Base-by-base conservation (phyloP, 768 basidiomycete genomes). In the Termitomyces bulborhizus region DNA sequence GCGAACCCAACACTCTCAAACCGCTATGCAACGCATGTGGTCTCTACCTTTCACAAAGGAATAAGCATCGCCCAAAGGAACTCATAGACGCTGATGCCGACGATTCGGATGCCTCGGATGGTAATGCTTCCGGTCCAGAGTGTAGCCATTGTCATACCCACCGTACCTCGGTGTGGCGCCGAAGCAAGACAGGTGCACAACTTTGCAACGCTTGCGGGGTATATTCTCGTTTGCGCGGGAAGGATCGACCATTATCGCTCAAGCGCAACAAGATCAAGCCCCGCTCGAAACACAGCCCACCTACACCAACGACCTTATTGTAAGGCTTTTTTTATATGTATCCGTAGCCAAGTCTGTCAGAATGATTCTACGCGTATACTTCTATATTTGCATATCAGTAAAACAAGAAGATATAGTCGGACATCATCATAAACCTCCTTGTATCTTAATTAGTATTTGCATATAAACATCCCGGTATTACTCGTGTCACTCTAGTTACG, bases 171-270 rank as follows among this genome's bases (percentile, higher is more conserved):
- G 78, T 79, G 41, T 79, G 78, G 78, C 69, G 78, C 39, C 66
- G 78, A 48, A 77, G 76, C 60, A 79, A 79, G 63, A 68, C 73
- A 1, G 78, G 78, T 1, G 75, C 74, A 12, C 76, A 77, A 60
- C 68, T 79, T 1, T 79, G 78, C 62, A 79, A 79, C 51, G 78
- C 78, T 5, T 79, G 78, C 61, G 78, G 78, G 24, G 78, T 79
- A 8, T 79, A 79, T 57, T 66, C 66, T 29, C 68, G 78, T 31
- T 70, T 79, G 45, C 72, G 76, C 13, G 78, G 78, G 3, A 76
- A 72, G 57, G 75, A 75, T 53, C 65, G 78, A 37, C 78, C 78
- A 6, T 58, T 79, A 26, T 73, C 72, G 6, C 66, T 79, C 55
- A 74, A 72, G 65, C 69, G 72, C 48, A 76, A 77, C 53, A 76